Evolutionary conservation across 768 basidiomycete genomes (phyloP).

Genomic region (Tulasnella calospora): DNA sequence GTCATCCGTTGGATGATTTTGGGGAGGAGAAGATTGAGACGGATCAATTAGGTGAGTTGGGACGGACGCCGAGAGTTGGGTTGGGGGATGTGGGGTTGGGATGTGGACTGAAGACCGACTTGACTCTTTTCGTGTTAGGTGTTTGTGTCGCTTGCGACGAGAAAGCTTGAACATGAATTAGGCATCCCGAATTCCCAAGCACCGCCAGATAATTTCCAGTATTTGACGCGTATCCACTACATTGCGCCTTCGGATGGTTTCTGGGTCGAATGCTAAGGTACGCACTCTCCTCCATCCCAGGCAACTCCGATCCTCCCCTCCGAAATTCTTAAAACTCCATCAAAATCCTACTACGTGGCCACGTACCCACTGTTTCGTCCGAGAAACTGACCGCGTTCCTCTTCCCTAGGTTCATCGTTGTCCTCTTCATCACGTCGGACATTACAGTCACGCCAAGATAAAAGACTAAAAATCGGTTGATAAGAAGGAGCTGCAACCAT

Average conservation of each 20-base stretch:
- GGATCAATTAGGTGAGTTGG: conserved; percentile 49
- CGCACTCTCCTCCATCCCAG: conserved; percentile 20
- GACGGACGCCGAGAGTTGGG: neutral
- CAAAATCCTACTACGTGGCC: too few species aligned
- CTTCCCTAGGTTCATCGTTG: conserved; percentile 88
- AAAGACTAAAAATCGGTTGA: conserved; percentile 85
- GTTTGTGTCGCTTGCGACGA: conserved; percentile 85
- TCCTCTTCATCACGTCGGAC: conserved; percentile 86
- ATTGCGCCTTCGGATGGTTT: conserved; percentile 85
- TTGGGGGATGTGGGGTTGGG: neutral
- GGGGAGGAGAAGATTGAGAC: conserved; percentile 71
- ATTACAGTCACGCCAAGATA: conserved; percentile 79
- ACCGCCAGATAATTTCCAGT: conserved; percentile 81
- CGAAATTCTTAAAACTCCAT: too few species aligned
- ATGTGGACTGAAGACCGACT: neutral
- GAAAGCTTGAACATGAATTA: conserved; percentile 94
- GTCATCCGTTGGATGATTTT: conserved; percentile 94
- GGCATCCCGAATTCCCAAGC: conserved; percentile 80
- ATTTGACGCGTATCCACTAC: conserved; percentile 94
- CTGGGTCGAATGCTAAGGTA: conserved; percentile 99
- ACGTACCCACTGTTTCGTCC: neutral
- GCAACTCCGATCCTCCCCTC: too few species aligned
- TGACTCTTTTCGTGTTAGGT: conserved; percentile 44
- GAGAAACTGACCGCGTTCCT: too few species aligned
- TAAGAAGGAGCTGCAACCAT: conserved; percentile 84